Conservation (phyloP, 164 flowering plant species). For the Houttuynia cordata region DNA sequence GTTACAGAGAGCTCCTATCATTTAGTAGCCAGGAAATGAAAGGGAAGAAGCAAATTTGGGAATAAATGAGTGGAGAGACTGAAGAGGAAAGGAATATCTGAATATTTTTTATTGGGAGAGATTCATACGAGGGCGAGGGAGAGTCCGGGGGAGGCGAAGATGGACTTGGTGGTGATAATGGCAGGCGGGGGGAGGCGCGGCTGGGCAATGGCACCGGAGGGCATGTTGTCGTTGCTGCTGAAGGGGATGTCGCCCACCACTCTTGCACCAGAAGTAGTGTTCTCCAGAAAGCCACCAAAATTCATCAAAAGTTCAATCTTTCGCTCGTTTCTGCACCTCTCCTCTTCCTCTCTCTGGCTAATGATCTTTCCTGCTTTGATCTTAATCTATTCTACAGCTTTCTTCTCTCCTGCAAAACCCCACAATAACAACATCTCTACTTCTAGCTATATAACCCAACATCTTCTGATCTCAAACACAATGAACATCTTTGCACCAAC, state of each 20-base stretch:
- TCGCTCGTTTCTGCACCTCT: not conserved
- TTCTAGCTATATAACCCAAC: not conserved
- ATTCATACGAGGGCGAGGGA: constrained; percentile 77
- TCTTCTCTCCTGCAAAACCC: not conserved
- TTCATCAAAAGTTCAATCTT: constrained; percentile 47
- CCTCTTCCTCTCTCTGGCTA: not conserved
- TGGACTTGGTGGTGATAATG: constrained; percentile 43
- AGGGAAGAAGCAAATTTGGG: not conserved
- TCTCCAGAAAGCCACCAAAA: constrained; percentile 86
- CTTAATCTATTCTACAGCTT: not conserved
- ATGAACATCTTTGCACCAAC: not conserved
- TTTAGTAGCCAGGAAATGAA: not conserved
- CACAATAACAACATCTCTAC: not conserved
- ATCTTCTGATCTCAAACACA: not conserved
- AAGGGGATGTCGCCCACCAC: constrained; percentile 46
- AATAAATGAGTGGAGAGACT: constrained; percentile 4
- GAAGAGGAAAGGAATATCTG: not conserved
- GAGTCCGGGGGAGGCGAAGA: constrained; percentile 86
- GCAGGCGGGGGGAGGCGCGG: constrained; percentile 40
- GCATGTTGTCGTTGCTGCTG: constrained; percentile 27
- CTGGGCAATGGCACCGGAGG: constrained; percentile 51
- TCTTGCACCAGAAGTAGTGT: constrained; percentile 33
- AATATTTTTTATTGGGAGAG: not conserved
- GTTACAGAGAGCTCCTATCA: not conserved
- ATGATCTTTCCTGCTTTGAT: not conserved